A percentile compares a stretch with the other conserved stretches of the same genome.
Evolutionary conservation across 2,329 filamentous ascomycete genomes (phyloP).

Genomic region (Monilinia laxa): DNA sequence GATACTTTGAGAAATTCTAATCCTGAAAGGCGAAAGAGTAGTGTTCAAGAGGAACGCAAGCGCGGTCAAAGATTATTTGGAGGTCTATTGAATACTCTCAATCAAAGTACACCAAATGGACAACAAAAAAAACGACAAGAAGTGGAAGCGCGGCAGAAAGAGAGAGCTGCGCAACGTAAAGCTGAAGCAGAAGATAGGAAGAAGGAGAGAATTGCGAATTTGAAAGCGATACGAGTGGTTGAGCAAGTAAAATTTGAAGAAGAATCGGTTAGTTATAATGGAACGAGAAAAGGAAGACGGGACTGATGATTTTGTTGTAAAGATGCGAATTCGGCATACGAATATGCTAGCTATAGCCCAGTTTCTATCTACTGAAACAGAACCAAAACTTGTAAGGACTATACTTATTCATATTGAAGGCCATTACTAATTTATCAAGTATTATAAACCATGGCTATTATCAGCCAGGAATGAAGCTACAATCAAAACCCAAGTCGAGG

Average conservation of each 20-base stretch:
- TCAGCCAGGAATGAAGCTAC: conserved; percentile 65
- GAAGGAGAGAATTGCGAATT: conserved; percentile 62
- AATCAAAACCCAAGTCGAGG: conserved; percentile 69
- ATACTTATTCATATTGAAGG: neutral
- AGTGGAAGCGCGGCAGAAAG: conserved; percentile 79
- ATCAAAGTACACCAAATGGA: conserved; percentile 63
- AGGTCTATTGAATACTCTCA: conserved; percentile 60
- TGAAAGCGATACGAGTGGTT: conserved; percentile 59
- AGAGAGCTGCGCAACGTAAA: conserved; percentile 70
- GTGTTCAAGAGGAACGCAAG: conserved; percentile 73
- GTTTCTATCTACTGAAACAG: conserved; percentile 68
- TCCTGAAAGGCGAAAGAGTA: conserved; percentile 43
- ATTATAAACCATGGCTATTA: conserved; percentile 81
- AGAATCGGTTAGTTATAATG: conserved; percentile 62
- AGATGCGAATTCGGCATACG: conserved; percentile 67
- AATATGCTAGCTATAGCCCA: conserved; percentile 70
- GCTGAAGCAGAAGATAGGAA: conserved; percentile 68
- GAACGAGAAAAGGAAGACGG: neutral
- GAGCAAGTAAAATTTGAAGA: conserved; percentile 77
- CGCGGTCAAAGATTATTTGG: conserved; percentile 85
- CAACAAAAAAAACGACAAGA: conserved; percentile 71
- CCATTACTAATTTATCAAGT: conserved; percentile 52
- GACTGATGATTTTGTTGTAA: conserved; percentile 14
- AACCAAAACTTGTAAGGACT: conserved; percentile 69
- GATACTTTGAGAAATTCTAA: conserved; percentile 24